A percentile compares a stretch with the other conserved stretches of the same genome.
Conservation (phyloP, 208 protist genomes). For the Crithidia fasciculata region DNA sequence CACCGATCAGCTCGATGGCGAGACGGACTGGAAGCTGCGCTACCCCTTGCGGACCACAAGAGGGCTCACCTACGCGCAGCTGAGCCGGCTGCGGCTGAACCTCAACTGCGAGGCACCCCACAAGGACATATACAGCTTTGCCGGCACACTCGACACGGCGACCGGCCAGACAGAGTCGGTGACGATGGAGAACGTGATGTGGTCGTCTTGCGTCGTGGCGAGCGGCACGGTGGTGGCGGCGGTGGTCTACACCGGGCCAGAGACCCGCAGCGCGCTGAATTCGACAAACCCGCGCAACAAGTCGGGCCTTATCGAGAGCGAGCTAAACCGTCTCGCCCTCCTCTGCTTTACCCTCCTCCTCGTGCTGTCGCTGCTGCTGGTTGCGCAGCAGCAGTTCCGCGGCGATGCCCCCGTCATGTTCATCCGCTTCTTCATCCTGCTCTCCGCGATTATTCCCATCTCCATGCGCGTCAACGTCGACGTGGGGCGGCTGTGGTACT, state of each 20-base stretch:
- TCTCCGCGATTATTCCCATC: conserved; percentile 98
- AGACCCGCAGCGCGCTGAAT: conserved; percentile 97
- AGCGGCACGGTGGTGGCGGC: conserved; percentile 77
- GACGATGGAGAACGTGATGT: conserved; percentile 96
- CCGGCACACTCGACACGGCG: conserved; percentile 77
- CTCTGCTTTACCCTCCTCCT: conserved; percentile 83
- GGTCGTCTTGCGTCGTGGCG: conserved; percentile 97
- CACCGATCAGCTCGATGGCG: conserved; percentile 99
- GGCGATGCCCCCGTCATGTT: conserved; percentile 92
- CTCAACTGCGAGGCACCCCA: conserved; percentile 78
- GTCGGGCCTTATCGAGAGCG: conserved; percentile 93
- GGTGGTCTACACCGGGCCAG: conserved; percentile 95
- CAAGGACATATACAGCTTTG: conserved; percentile 98
- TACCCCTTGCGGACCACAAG: conserved; percentile 71
- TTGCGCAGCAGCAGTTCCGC: conserved; percentile 70
- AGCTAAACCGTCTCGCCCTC: conserved; percentile 96
- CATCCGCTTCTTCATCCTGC: conserved; percentile 96
- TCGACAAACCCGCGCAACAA: conserved; percentile 87
- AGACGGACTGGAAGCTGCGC: conserved; percentile 98
- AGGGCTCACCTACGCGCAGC: conserved; percentile 31
- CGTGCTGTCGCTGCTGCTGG: conserved; percentile 67
- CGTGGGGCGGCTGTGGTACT: conserved; percentile 97
- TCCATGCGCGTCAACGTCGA: conserved; percentile 98
- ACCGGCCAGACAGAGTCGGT: conserved; percentile 74
- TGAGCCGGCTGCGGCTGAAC: conserved; percentile 58